Evolutionary conservation across 768 basidiomycete species (phyloP).

Genomic region (Galerina sulciceps): DNA sequence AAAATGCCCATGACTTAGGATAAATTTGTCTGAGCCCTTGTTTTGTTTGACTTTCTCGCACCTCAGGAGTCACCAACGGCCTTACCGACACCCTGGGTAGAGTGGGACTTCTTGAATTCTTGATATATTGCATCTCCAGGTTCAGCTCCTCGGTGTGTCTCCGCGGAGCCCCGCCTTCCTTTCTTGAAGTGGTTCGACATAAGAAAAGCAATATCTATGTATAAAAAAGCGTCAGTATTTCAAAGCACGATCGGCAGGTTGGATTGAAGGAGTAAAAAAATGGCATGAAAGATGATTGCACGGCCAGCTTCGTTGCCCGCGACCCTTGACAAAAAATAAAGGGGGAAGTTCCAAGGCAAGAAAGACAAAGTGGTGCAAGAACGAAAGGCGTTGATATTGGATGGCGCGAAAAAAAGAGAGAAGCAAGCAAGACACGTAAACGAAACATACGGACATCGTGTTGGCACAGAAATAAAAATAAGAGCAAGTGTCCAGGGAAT

Average conservation of each 20-base stretch:
- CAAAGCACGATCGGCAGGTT: not conserved
- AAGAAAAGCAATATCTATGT: constrained; percentile 37
- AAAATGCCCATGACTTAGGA: too few relatives aligned
- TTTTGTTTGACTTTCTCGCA: not conserved
- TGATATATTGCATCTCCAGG: constrained; percentile 17
- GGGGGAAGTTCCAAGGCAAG: too few relatives aligned
- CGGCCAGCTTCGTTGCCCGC: too few relatives aligned
- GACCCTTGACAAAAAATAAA: too few relatives aligned
- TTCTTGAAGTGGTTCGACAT: constrained; percentile 40
- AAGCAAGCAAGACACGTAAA: not conserved
- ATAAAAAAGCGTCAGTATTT: not conserved
- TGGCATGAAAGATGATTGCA: too few relatives aligned
- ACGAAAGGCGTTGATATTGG: too few relatives aligned
- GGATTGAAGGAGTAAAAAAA: not conserved
- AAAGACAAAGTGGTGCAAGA: too few relatives aligned
- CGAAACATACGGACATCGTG: too few relatives aligned
- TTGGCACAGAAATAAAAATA: not conserved
- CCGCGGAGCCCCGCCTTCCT: constrained; percentile 11
- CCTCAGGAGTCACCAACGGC: too few relatives aligned
- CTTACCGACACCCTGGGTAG: not conserved
- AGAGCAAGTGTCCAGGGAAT: not conserved
- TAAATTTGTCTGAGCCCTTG: too few relatives aligned
- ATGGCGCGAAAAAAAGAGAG: too few relatives aligned
- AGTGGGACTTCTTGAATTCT: constrained; percentile 21
- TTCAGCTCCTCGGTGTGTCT: not conserved